Base-by-base conservation (phyloP, 1,284 basidiomycete species). In the Ceratobasidium sp. region DNA sequence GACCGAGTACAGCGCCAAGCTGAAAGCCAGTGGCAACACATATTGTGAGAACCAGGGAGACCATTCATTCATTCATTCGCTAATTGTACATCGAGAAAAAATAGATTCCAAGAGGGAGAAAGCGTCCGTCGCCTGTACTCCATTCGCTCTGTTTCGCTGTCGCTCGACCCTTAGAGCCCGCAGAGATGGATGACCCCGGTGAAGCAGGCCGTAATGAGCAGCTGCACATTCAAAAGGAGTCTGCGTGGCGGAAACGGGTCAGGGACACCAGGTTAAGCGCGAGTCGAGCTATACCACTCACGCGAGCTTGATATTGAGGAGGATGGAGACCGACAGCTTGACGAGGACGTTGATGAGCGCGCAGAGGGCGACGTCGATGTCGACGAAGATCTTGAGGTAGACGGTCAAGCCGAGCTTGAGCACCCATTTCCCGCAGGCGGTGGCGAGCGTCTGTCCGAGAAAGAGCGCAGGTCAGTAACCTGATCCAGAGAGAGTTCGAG, bases 341-440 rank as follows among this genome's bases (percentile, higher is more conserved):
- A 50, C 9, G 22, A 8, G 11, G 50, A 60, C 41, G 36, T 41
- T 41, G 57, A 60, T 33, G 19, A 60, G 33, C 36, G 57, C 57
- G 33, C 36, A 29, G 14, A 60, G 24, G 33, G 41, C 41, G 6
- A n/a, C 57, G 36, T 60, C 57, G 57, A 60, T 60, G 36, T 11
- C 11, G 60, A 45, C 17, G 51, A 33, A 54, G 60, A 47, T 45
- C 4, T 64, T n/a, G 41, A 64, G n/a, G 60, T 27, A 27, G 2
- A 64, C 60, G 44, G 2, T 47, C 45, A 47, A 27, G 60, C 60
- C 36, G 60, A 64, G 36, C 41, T 47, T 47, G 45, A 47, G 14
- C 22, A 45, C 44, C 41, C 36, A 47, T 8, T 47, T 27, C 4
- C 22, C 60, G 60, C 60, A 64, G 15, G 41, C 60, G 36, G 36